A percentile compares a stretch with the other conserved stretches of the same genome.
phyloP scores from a whole-genome alignment of 441 rosid genomes.

The Eugenia klotzschiana region DNA sequence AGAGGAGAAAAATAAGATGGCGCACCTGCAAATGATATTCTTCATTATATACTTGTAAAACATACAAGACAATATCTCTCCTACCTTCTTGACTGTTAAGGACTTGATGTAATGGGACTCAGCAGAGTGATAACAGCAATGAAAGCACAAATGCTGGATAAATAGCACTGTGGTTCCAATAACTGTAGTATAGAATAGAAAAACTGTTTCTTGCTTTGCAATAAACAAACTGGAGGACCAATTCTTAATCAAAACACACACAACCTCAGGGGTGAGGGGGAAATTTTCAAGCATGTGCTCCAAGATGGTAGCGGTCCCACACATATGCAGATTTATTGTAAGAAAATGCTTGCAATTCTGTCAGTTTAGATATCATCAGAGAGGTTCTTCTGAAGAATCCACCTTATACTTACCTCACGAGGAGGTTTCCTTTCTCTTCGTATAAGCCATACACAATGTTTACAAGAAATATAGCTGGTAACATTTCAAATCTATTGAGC shows the following conservation, averaged over 20 bases:
- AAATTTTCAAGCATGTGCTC: background rate
- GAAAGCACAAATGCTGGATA: background rate
- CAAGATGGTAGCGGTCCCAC: background rate
- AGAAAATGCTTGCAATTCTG: background rate
- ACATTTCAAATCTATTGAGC: background rate
- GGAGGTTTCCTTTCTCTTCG: background rate
- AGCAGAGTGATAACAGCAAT: background rate
- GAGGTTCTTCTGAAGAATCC: background rate
- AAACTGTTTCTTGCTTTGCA: background rate
- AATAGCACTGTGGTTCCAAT: background rate
- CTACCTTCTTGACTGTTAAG: background rate
- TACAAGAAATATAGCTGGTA: background rate
- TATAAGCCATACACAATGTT: background rate
- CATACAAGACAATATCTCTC: background rate
- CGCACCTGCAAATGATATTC: slow-evolving; percentile 1
- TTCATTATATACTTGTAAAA: background rate
- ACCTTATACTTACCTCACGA: background rate
- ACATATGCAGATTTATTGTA: background rate
- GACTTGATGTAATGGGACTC: background rate
- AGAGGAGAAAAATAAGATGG: slow-evolving; percentile 7
- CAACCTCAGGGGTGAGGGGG: background rate
- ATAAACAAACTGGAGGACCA: background rate
- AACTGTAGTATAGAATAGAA: background rate
- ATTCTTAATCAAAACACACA: background rate
- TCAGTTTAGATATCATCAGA: background rate